Evolutionary conservation across 805 yeast genomes (phyloP).

Genomic region (Saccharomycopsis fermentans): DNA sequence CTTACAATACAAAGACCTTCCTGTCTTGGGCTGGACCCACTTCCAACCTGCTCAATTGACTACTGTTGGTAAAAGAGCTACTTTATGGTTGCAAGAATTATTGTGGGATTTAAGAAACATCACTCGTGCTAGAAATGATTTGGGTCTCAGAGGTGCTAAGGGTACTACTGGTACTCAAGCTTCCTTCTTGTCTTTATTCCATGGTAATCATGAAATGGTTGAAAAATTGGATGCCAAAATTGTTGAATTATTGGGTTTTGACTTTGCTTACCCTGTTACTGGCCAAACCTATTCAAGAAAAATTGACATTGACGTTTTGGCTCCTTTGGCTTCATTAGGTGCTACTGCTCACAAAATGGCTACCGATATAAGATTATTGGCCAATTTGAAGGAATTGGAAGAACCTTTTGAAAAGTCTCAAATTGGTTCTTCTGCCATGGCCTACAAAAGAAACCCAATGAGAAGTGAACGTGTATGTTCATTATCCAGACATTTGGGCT

Average conservation of each 20-base stretch:
- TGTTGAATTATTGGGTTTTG: slow-evolving; percentile 86
- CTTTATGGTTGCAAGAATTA: slow-evolving; percentile 95
- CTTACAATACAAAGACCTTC: slow-evolving; percentile 83
- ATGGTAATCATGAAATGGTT: slow-evolving; percentile 94
- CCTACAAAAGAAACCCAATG: slow-evolving; percentile 99
- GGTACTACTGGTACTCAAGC: slow-evolving; percentile 99
- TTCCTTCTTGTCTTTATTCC: slow-evolving; percentile 88
- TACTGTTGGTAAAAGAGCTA: slow-evolving; percentile 96
- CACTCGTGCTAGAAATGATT: slow-evolving; percentile 90
- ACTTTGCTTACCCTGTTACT: slow-evolving; percentile 92
- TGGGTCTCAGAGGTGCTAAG: slow-evolving; percentile 95
- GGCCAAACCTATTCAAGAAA: slow-evolving; percentile 99
- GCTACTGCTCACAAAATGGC: slow-evolving; percentile 97
- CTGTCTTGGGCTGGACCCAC: slow-evolving; percentile 98
- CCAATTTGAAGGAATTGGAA: slow-evolving; percentile 93
- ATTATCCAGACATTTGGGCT: slow-evolving; percentile 90
- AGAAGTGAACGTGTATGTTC: slow-evolving; percentile 98
- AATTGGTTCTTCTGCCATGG: slow-evolving; percentile 98
- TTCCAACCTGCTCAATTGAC: slow-evolving; percentile 99
- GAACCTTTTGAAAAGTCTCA: slow-evolving; percentile 98
- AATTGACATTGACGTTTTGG: slow-evolving; percentile 88
- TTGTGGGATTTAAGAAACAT: slow-evolving; percentile 96
- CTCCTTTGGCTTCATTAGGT: slow-evolving; percentile 89
- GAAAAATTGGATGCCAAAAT: slow-evolving; percentile 87
- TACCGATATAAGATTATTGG: slow-evolving; percentile 90